Evolutionary conservation across 1,139 yeast species (phyloP), one percentile per base, ranked within the genome.

Genomic region (Candida sp.): DNA sequence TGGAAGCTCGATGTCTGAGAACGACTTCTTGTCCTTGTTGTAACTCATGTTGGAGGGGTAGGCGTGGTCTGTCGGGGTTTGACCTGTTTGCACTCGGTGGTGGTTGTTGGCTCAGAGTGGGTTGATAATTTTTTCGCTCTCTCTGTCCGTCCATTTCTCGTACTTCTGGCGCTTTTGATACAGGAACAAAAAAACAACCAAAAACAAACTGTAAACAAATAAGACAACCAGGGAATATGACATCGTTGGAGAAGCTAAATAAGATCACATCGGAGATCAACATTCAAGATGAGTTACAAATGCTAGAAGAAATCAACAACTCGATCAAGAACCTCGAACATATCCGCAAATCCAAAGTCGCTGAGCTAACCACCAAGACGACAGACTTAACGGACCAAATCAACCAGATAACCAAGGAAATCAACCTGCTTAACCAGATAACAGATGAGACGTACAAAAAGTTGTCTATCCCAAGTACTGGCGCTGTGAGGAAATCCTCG

Each of bases 261-360:
- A 44, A 50, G 35, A 31, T 52, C 8, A 67, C 75, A 9, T 82
- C 81, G 27, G 75, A 78, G 22, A 80, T 82, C 52, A 83, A 80
- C 47, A 73, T 80, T 4, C 78, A 79, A 53, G 82, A 84, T 3
- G 90, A 85, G 58, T 59, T 83, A 25, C 69, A 70, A 26, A 75
- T 81, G 2, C 65, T 83, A 3, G 82, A 81, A 51, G 63, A 81
- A 33, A 81, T 84, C 31, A 73, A 75, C 25, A 75, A 69, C 6
- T 72, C 76, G 46, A 62, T 80, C 11, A 55, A 61, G 47, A 55
- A 71, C 53, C 56, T 69, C 54, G 55, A 68, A 49, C 58, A 64
- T 51, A 55, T 65, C 47, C 61, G 77, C 60, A 58, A 60, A 44
- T 47, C 63, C 44, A 53, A 65, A 46, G 59, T 69, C 43, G 65